Base-by-base conservation (phyloP, 805 yeast genomes). In the Kodamaea neixiangensis region DNA sequence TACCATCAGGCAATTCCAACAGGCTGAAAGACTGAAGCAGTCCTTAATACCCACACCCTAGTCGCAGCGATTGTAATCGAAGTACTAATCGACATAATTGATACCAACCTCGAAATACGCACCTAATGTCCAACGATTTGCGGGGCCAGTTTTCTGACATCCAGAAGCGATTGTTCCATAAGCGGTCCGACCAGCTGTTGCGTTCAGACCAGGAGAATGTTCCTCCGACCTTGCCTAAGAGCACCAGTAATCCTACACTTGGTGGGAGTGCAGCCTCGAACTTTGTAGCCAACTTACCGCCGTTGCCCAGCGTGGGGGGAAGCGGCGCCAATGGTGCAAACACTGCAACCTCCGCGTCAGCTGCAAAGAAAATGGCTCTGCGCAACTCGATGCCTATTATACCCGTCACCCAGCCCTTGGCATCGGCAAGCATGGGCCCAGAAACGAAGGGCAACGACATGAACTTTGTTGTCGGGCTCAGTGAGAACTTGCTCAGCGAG, bases 401-500 rank as follows among this genome's bases (percentile, higher is more conserved):
- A 31, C 47, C 47, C 17, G 47, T 44, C 31, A 34, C 37, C n/a
- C 33, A 21, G 31, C 44, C 44, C 13, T 35, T 35, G 17, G 40
- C 48, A 14, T n/a, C 41, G n/a, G 40, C 46, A n/a, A 60, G 63
- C 3, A 56, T 73, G 48, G 72, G 75, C 7, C 76, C 76, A 1
- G 79, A 75, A 56, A 61, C 73, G 7, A 75, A 73, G 52, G 82
- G 82, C 17, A 82, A 82, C 56, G 88, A 86, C 53, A 81, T 86
- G 72, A 81, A 82, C 61, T 87, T 87, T 61, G 83, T 86, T 13
- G 86, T 86, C 51, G 89, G 87, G 3, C 66, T 87, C 50, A 84
- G 89, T 67, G 93, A 87, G 58, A 86, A 85, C 51, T 69, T 87
- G 54, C 73, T 87, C 14, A 70, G 78, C 41, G 90, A 88, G 64